These are phyloP conservation scores for Colletotrichum orchidophilum DNA, from an alignment of 2,329 filamentous ascomycete species.

Conservation along the genomic window DNA sequence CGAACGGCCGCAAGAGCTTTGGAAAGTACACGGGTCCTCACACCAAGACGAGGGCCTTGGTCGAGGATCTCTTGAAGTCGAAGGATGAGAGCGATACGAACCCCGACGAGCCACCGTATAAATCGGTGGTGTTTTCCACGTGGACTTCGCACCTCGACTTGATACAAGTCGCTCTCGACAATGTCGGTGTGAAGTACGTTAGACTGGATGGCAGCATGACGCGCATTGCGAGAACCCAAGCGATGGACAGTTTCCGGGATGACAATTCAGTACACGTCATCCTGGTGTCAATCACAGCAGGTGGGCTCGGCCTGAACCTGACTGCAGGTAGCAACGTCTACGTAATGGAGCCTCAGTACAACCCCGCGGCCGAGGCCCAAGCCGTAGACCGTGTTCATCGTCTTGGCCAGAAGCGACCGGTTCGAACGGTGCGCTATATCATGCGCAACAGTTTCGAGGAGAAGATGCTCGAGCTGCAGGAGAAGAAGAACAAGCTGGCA, in stretches of 20 bases:
- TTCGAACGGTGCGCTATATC: conserved; percentile 87
- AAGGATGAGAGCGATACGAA: conserved; percentile 69
- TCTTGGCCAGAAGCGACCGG: conserved; percentile 87
- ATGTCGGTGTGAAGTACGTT: conserved; percentile 72
- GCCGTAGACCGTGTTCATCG: conserved; percentile 94
- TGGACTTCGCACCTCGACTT: conserved; percentile 96
- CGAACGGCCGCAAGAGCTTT: conserved; percentile 47
- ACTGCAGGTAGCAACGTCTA: conserved; percentile 88
- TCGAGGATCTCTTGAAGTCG: conserved; percentile 76
- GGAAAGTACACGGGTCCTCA: conserved; percentile 85
- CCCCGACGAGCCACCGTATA: conserved; percentile 78
- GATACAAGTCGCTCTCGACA: conserved; percentile 82
- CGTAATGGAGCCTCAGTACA: conserved; percentile 98
- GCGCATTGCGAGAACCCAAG: conserved; percentile 75
- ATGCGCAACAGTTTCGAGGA: conserved; percentile 94
- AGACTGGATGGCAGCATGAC: conserved; percentile 94
- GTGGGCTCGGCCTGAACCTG: conserved; percentile 90
- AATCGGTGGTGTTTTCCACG: conserved; percentile 94
- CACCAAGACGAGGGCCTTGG: conserved; percentile 86
- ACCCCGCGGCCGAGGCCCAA: conserved; percentile 93
- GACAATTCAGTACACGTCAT: conserved; percentile 80
- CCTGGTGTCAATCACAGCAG: conserved; percentile 90
- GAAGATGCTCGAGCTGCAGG: conserved; percentile 88
- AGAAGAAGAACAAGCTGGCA: conserved; percentile 92
- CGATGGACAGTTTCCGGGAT: conserved; percentile 81